Evolutionary conservation across 2,329 filamentous ascomycete species (phyloP).

Genomic region (Epichloe sibirici): DNA sequence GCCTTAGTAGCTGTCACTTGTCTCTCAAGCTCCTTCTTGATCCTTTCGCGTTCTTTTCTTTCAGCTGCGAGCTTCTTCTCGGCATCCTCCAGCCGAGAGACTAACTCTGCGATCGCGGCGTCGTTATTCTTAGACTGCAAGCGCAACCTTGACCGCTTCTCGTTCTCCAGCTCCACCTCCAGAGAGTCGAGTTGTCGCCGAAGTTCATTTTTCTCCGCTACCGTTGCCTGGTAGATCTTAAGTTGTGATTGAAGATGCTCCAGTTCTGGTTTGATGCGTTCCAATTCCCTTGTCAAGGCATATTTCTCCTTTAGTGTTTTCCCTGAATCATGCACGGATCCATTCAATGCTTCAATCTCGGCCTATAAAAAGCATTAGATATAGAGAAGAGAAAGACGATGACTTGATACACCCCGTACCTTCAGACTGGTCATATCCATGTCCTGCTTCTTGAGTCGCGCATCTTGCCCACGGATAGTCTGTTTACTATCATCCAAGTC

Average conservation of each 20-base stretch:
- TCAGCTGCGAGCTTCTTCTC: slow-evolving; percentile 27
- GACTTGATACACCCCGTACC: slow-evolving; percentile 19
- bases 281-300: slow-evolving; percentile 37
- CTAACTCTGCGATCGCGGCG: slow-evolving; percentile 30
- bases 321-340: slow-evolving; percentile 54
- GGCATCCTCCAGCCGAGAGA: slow-evolving; percentile 21
- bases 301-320: slow-evolving; percentile 53
- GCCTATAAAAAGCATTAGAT: slow-evolving; percentile 34
- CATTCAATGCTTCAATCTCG: slow-evolving; percentile 58
- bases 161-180: slow-evolving; percentile 72
- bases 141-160: slow-evolving; percentile 36
- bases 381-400: neutral
- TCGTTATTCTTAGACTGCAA: slow-evolving; percentile 21
- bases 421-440: slow-evolving; percentile 36
- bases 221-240: slow-evolving; percentile 49
- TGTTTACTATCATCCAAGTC: slow-evolving; percentile 33
- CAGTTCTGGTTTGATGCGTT: slow-evolving; percentile 40
- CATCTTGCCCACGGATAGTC: slow-evolving; percentile 32
- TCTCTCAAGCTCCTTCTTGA: slow-evolving; percentile 35
- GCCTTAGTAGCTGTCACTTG: slow-evolving; percentile 48
- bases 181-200: slow-evolving; percentile 66
- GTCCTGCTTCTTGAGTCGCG: slow-evolving; percentile 34
- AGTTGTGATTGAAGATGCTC: slow-evolving; percentile 44
- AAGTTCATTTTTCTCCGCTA: slow-evolving; percentile 69
- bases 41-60: slow-evolving; percentile 33